Evolutionary conservation across 2,329 filamentous ascomycete genomes (phyloP), one percentile per base, ranked within the genome.

Genomic region (Aspergillus sp.): DNA sequence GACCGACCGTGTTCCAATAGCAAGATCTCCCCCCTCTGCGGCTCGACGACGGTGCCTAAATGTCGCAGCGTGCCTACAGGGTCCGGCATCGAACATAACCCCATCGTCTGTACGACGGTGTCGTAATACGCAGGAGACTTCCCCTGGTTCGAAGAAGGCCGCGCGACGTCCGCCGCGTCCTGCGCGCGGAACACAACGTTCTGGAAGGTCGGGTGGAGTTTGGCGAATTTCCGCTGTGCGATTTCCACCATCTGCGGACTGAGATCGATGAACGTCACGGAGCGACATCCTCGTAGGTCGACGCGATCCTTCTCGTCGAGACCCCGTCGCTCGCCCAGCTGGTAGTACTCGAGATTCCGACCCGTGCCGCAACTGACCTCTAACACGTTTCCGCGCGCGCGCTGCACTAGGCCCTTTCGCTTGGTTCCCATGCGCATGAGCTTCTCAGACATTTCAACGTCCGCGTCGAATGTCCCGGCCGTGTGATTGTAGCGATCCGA

Each of bases 311-410:
- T 63, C 6, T 68, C 63, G 47, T 75, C 71, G 1, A 70, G 57
- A 4, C 67, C 72, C 18, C 74, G 64, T 42, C 67, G 66, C 61
- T 75, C 71, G 2, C 74, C 74, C 3, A 81, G 66, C 54, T 76
- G 70, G 65, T 82, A 83, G 62, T 77, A 81, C 29, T 73, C 67
- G 62, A 79, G 65, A 61, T 82, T 83, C 36, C 80, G 71, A 3
- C 81, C 81, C 1, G 81, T 83, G n/a, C 81, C 80, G 47, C 75
- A 80, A 61, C 77, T 79, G 45, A 82, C 78, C 67, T 83, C 81
- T 5, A 82, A 72, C 7, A 82, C 79, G 62, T 82, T 66, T 1
- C 81, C 81, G 20, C 73, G 69, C 3, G 80, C 80, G 59, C 73
- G 69, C 7, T 67, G 65, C n/a, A 78, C 70, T 2, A 83, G 70